Conservation (phyloP, 2,329 filamentous ascomycete genomes). For the Stagonosporopsis cucurbitacearum region DNA sequence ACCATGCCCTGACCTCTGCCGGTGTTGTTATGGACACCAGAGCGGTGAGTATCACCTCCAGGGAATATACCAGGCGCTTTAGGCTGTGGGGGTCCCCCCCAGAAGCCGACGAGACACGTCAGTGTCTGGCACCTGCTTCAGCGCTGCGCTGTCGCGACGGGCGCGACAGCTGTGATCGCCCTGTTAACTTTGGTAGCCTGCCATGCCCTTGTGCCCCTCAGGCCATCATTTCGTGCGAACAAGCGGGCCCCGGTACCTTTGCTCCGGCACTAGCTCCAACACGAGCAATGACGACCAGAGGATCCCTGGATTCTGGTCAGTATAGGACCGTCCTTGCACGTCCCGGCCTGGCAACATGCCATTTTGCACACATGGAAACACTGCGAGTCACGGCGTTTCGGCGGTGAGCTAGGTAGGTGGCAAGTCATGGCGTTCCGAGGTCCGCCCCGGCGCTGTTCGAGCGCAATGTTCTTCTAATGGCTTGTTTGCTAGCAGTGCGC, state of each 20-base stretch:
- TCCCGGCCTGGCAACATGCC: conserved; percentile 5
- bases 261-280: conserved; percentile 15
- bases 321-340: conserved; percentile 17
- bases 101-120: conserved; percentile 23
- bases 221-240: conserved; percentile 19
- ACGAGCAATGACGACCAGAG: conserved; percentile 8
- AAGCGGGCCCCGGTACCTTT: conserved; percentile 18
- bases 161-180: conserved; percentile 35
- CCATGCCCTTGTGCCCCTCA: conserved; percentile 12
- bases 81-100: conserved; percentile 13
- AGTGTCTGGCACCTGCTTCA: conserved; percentile 25
- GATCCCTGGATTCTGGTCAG: conserved; percentile 14
- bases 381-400: conserved; percentile 10
- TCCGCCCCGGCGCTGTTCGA: conserved; percentile 12
- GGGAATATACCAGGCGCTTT: conserved; percentile 13
- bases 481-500: conserved; percentile 4
- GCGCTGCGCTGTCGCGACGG: conserved; percentile 16
- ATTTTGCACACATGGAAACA: conserved; percentile 1
- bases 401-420: conserved; percentile 12
- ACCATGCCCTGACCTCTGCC: conserved; percentile 7
- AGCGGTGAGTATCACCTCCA: conserved; percentile 26
- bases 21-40: conserved; percentile 17
- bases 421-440: conserved; percentile 12
- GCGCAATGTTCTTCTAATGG: conserved; percentile 7
- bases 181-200: conserved; percentile 14